phyloP scores from a whole-genome alignment of 1,284 basidiomycete genomes.

The Cystobasidiaceae sp. region DNA sequence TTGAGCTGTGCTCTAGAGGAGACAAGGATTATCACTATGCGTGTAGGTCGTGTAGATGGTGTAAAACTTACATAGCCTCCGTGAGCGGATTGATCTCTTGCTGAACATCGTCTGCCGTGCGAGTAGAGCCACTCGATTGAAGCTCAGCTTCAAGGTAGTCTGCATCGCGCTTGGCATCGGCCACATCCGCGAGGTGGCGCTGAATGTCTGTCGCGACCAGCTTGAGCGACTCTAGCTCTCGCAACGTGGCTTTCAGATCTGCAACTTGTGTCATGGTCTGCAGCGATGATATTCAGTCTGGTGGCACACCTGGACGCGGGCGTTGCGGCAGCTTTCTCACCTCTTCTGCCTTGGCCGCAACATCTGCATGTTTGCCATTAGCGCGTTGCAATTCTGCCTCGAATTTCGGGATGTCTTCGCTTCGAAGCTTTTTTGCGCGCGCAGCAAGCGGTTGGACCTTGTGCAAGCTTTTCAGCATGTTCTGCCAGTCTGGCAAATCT shows the following conservation, averaged over 20 bases:
- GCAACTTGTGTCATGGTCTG: slow-evolving; percentile 48
- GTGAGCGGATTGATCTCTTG: slow-evolving; percentile 15
- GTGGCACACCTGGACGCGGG: neutral
- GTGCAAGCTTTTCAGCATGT: slow-evolving; percentile 53
- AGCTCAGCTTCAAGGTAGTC: slow-evolving; percentile 64
- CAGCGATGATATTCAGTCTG: slow-evolving; percentile 4
- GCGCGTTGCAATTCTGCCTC: slow-evolving; percentile 11
- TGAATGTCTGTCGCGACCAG: slow-evolving; percentile 61
- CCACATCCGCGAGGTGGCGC: slow-evolving; percentile 61
- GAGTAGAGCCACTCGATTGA: slow-evolving; percentile 60
- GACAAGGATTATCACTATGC: neutral
- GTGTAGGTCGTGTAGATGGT: slow-evolving; percentile 30
- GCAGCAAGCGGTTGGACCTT: slow-evolving; percentile 36
- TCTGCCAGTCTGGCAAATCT: slow-evolving; percentile 60
- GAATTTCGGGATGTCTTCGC: slow-evolving; percentile 37
- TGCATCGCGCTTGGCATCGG: slow-evolving; percentile 62
- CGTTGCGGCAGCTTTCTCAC: neutral
- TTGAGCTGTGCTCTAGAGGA: slow-evolving; percentile 5
- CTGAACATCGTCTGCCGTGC: slow-evolving; percentile 79
- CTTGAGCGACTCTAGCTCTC: slow-evolving; percentile 63
- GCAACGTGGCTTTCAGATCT: slow-evolving; percentile 55
- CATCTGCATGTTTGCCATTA: slow-evolving; percentile 24
- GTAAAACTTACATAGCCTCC: slow-evolving; percentile 13
- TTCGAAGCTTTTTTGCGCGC: slow-evolving; percentile 14
- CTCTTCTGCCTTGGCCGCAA: slow-evolving; percentile 33